Evolutionary conservation across 306 rosid genomes (phyloP), one percentile per base, ranked within the genome.

Genomic region (Glycine soja): DNA sequence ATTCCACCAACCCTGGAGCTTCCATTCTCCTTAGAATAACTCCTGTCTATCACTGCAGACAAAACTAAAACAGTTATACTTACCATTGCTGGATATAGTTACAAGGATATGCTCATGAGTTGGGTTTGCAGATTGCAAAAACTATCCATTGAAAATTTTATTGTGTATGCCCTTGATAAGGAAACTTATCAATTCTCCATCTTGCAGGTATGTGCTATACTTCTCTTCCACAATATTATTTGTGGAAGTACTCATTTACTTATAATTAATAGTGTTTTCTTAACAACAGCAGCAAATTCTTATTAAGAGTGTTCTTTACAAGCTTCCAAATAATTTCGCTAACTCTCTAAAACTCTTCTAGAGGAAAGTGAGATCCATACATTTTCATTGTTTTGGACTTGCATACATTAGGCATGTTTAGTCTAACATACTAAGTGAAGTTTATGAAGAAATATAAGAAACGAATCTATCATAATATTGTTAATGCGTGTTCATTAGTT

Each of bases 81-180:
- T 18, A 86, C 98, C 3, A 87, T 91, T 75, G 89, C 97, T 48
- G 99, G 99, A 77, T 88, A 89, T 85, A 95, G 97, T 77, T 95
- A 95, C 78, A 93, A 91, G 90, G 99, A 95, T 80, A 90, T 95
- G 98, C 88, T 95, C 68, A 95, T 95, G 99, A 95, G 93, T 84
- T 95, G 99, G 99, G 90, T 84, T 75, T 95, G 99, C 86, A 83
- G 98, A 89, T 86, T 91, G 69, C 85, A 90, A 66, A 86, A 71
- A 63, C 85, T 93, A 78, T 80, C 81, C 77, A 76, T 95, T 6
- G 58, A 78, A 77, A 95, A 93, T 72, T 91, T 89, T 77, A 38
- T 93, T 50, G 84, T 95, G 66, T 91, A 86, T 74, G 94, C 98
- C 46, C 92, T 95, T 34, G 99, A 95, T 78, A 81, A 84, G 67